Base-by-base conservation (phyloP, 805 yeast genomes). In the Saccharomycopsis fibuligera region DNA sequence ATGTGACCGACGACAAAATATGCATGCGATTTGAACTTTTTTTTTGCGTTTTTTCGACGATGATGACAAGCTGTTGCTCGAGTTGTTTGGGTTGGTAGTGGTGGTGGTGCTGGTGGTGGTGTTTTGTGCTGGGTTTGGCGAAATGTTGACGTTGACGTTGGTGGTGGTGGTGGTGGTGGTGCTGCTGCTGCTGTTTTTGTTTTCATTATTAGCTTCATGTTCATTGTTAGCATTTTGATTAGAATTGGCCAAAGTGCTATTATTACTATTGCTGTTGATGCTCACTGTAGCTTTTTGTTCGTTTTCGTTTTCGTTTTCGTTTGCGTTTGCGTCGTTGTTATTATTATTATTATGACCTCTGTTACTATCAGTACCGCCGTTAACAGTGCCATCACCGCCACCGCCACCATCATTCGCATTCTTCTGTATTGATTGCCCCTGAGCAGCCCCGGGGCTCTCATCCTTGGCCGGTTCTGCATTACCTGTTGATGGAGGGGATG, bases 1-100 rank as follows among this genome's bases (percentile, higher is more conserved):
- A 63, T 90, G 98, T 0, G 96, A 86, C 47, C 98, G 70, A 35
- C 96, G 76, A 62, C 97, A 90, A 60, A 86, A 90, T 1, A 90
- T 84, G 66, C 98, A 90, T 0, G 98, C 95, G 17, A 50, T 42
- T 25, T 21, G 45, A n/a, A 53, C 56, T 38, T 53, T 53, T 45
- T 53, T 80, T 78, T 59, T 75, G 67, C 63, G 72, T 76, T 47
- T 76, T 65, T 41, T 38, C 4, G 33, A 19, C 44, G 30, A 25
- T 16, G 27, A n/a, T n/a, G 14, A 9, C 25, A 4, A 10, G 9
- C 23, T 17, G 22, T 14, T 5, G 19, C n/a, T 23, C 23, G 10
- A 22, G 23, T 9, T 17, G 14, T 4, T 5, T 9, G 21, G 16
- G 25, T 35, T 5, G n/a, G n/a, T n/a, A 8, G 10, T 27, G 31